A percentile compares a stretch with the other conserved stretches of the same genome.
Evolutionary conservation across 2,329 filamentous ascomycete species (phyloP).

Genomic region (Ophiostoma sp.): DNA sequence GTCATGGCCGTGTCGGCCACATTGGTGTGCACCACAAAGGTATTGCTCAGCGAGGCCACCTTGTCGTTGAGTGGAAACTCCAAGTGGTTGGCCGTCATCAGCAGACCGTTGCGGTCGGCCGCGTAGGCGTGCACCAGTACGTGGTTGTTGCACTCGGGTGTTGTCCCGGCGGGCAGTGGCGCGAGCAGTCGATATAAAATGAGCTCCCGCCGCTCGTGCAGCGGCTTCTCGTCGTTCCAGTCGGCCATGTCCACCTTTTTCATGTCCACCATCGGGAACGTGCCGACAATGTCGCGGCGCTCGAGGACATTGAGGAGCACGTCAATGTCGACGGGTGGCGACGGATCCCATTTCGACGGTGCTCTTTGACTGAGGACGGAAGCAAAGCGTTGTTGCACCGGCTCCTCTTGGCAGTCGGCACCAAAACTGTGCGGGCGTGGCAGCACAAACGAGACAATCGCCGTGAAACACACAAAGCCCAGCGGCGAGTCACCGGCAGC

Average conservation of each 20-base stretch:
- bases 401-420: slow-evolving; percentile 42
- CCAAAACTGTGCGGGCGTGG: slow-evolving; percentile 39
- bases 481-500: slow-evolving; percentile 43
- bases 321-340: slow-evolving; percentile 50
- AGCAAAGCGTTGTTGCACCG: slow-evolving; percentile 47
- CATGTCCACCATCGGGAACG: slow-evolving; percentile 54
- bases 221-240: slow-evolving; percentile 45
- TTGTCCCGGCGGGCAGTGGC: slow-evolving; percentile 40
- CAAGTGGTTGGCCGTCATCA: slow-evolving; percentile 53
- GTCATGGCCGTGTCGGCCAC: slow-evolving; percentile 50
- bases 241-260: slow-evolving; percentile 54
- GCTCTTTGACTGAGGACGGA: slow-evolving; percentile 42
- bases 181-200: slow-evolving; percentile 51
- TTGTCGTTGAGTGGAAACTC: slow-evolving; percentile 46
- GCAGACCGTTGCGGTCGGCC: slow-evolving; percentile 55
- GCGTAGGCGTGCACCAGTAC: slow-evolving; percentile 52
- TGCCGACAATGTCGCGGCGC: slow-evolving; percentile 41
- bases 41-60: slow-evolving; percentile 52
- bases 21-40: slow-evolving; percentile 55
- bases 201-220: slow-evolving; percentile 51
- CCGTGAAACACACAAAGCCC: slow-evolving; percentile 50
- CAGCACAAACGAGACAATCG: slow-evolving; percentile 54
- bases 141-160: slow-evolving; percentile 45
- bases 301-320: slow-evolving; percentile 41
- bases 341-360: slow-evolving; percentile 46